These are phyloP conservation scores for Phaeosphaeria sp. DNA, from an alignment of 2,329 filamentous ascomycete species.

Conservation along the genomic window DNA sequence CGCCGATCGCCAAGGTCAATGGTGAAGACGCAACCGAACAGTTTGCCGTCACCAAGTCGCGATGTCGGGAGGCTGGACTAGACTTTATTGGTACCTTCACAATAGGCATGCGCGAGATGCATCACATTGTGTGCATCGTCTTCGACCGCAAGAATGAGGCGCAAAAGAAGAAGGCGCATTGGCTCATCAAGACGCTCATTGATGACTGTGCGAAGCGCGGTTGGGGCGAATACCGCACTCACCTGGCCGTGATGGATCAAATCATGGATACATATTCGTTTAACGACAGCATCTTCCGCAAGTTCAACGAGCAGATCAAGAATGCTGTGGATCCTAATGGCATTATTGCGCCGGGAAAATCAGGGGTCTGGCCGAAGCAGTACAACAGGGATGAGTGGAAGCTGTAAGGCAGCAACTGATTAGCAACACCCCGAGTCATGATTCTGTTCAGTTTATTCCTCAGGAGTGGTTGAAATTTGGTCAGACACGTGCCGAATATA, in stretches of 20 bases:
- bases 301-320: conserved; percentile 55
- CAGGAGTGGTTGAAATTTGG: no score
- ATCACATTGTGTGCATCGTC: conserved; percentile 41
- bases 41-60: conserved; percentile 33
- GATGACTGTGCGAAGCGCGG: conserved; percentile 49
- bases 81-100: conserved; percentile 28
- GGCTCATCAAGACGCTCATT: conserved; percentile 36
- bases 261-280: conserved; percentile 54
- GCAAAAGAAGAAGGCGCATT: conserved; percentile 23
- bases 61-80: conserved; percentile 18
- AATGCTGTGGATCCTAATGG: conserved; percentile 54
- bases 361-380: conserved; percentile 20
- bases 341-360: conserved; percentile 30
- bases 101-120: conserved; percentile 50
- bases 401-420: neutral
- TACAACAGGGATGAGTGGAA: conserved; percentile 9
- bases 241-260: conserved; percentile 56
- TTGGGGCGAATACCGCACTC: conserved; percentile 56
- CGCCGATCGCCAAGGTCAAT: conserved; percentile 53
- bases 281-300: conserved; percentile 50
- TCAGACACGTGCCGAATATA: no score
- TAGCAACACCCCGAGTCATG: neutral
- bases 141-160: conserved; percentile 32
- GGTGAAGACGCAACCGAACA: conserved; percentile 50
- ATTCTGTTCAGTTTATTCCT: no score